phyloP scores from a whole-genome alignment of 805 yeast species.

The Candida silvatica region DNA sequence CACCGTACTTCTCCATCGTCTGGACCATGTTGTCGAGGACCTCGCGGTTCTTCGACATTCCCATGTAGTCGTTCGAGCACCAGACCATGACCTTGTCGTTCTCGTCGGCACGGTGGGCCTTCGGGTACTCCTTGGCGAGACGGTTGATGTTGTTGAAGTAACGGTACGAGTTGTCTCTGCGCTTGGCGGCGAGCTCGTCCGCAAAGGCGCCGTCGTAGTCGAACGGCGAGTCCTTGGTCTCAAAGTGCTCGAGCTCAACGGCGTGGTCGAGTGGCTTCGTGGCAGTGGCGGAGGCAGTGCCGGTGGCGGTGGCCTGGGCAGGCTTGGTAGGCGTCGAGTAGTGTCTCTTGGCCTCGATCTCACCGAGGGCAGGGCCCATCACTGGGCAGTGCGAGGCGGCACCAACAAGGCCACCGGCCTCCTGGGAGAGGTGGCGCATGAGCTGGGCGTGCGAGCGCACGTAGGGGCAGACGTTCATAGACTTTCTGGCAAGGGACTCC shows the following conservation, averaged over 20 bases:
- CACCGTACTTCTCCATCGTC: constrained; percentile 83
- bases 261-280: constrained; percentile 6
- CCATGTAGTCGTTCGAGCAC: constrained; percentile 97
- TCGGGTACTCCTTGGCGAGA: constrained; percentile 87
- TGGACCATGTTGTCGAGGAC: constrained; percentile 71
- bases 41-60: constrained; percentile 78
- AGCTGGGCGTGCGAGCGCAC: constrained; percentile 48
- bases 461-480: constrained; percentile 79
- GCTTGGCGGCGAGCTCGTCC: constrained; percentile 61
- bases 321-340: constrained; percentile 42
- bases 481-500: constrained; percentile 75
- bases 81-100: constrained; percentile 91
- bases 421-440: constrained; percentile 45
- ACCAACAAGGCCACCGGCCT: constrained; percentile 32
- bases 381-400: constrained; percentile 83
- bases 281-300: constrained; percentile 25
- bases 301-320: constrained; percentile 32
- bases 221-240: constrained; percentile 43
- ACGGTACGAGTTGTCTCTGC: constrained; percentile 86
- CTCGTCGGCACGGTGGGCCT: constrained; percentile 73
- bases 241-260: constrained; percentile 14
- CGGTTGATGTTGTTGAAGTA: constrained; percentile 96
- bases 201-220: constrained; percentile 68
- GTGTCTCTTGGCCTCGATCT: constrained; percentile 25
- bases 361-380: constrained; percentile 69